Evolutionary conservation across 176 grass and related monocot species (phyloP), one percentile per base, ranked within the genome.

Genomic region (Chloris gayana): DNA sequence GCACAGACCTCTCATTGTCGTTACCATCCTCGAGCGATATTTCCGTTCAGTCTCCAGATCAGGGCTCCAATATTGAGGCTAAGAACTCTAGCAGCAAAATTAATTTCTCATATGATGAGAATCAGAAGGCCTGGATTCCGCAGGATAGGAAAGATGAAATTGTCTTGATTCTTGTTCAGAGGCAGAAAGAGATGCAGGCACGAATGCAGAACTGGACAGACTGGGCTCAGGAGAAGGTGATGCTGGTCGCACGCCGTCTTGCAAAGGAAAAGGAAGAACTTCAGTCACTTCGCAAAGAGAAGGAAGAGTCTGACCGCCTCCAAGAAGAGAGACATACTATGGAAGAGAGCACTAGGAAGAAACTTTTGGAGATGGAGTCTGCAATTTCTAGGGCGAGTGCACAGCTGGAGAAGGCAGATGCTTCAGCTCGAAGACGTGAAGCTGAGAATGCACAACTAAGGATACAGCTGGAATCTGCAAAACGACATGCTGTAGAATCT

Each of bases 151-250:
- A 88, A 65, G 96, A 95, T 76, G 93, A 86, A 84, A 89, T 95
- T 60, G 84, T 89, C 18, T 80, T 94, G 68, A 85, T 87, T 53
- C 84, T 99, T 81, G 84, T 99, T 71, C 85, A 90, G 54, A 82
- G 86, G 79, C 87, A 89, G 84, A 90, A 90, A 84, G 88, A 95
- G 57, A 73, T 99, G 46, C 93, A 95, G 80, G 82, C 82, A 8
- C 87, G 91, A 31, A 88, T 91, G 84, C 85, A 80, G 74, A 87
- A 91, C 74, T 99, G 96, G 92, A 91, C 84, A 64, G 88, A 99
- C 45, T 99, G 96, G 96, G 96, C 96, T 63, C 93, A 95, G 73
- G 82, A 93, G 61, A 99, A 99, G 73, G 96, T 99, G 79, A 99
- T 95, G 96, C 96, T 95, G 75, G 96, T 94, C 3, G 80, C 96